Evolutionary conservation across 1,139 yeast species (phyloP), one percentile per base, ranked within the genome.

Genomic region (Candida tropicalis): DNA sequence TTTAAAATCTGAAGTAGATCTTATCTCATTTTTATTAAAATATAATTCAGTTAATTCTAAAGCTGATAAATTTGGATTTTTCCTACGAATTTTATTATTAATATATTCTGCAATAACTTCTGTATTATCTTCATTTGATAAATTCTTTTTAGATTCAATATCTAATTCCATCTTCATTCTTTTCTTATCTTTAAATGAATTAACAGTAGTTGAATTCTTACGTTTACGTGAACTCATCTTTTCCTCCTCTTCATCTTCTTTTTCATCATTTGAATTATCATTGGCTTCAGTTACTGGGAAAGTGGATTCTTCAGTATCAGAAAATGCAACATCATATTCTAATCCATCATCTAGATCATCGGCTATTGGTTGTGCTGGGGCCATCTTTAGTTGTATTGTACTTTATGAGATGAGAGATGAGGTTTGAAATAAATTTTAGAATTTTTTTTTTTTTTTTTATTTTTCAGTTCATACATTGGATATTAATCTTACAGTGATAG

Each of bases 281-380:
- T 47, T 47, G 37, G 52, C 57, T 13, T 44, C 50, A 39, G 9
- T 57, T 28, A 40, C 50, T 3, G 50, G 16, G 6, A 41, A 52
- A 11, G 51, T 44, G 13, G 48, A 53, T 17, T 44, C 49, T 36
- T 48, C 54, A 27, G 41, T 37, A 15, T 47, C 59, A 13, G 55
- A 47, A 28, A 66, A 60, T 17, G 73, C 83, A 24, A 75, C 69
- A 1, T 70, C 70, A 56, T 82, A 82, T 12, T 69, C 84, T 36
- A 84, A 70, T 2, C 87, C 88, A 58, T 84, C 91, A 42, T 83
- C 87, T 39, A 84, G 66, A 47, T 82, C 89, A 56, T 85, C 91
- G 2, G 41, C 58, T n/a, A 41, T 40, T 28, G 50, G 35, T 25
- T 34, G 33, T 18, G 24, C 31, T 13, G 39, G 13, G 9, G 41